A percentile compares a stretch with the other conserved stretches of the same genome.
These are phyloP conservation scores for Carex parvula DNA, from an alignment of 176 grass and related monocot species.

Conservation along the genomic window DNA sequence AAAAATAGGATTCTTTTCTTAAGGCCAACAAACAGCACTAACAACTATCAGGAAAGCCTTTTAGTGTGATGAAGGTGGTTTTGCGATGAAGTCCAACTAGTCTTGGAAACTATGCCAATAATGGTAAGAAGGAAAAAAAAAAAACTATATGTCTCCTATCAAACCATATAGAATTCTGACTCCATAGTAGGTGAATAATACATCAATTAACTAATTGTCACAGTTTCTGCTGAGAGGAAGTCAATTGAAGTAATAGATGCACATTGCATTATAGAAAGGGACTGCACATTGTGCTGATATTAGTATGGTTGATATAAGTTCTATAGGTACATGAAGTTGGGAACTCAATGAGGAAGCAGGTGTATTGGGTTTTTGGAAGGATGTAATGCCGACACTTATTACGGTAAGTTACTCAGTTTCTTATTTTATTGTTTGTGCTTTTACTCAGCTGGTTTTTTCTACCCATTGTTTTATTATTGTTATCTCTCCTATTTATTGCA, in stretches of 20 bases:
- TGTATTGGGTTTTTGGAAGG: constrained; percentile 73
- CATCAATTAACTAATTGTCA: background rate
- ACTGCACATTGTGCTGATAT: background rate
- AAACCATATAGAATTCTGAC: background rate
- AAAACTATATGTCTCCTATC: background rate
- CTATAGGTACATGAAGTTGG: background rate
- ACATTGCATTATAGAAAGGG: background rate
- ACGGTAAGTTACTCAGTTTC: constrained; percentile 45
- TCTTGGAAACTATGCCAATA: background rate
- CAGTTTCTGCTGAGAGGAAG: background rate
- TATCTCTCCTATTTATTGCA: background rate
- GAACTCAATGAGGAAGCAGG: constrained; percentile 75
- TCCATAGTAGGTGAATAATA: background rate
- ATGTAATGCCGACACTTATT: constrained; percentile 70
- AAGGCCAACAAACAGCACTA: background rate
- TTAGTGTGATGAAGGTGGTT: background rate
- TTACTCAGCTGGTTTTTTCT: background rate
- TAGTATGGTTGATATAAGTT: background rate
- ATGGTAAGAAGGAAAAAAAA: background rate
- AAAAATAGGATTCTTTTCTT: background rate
- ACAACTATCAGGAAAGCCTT: background rate
- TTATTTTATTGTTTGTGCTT: background rate
- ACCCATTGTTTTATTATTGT: constrained; percentile 18
- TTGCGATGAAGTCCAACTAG: background rate
- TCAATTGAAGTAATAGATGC: background rate